A percentile compares a stretch with the other conserved stretches of the same genome.
Evolutionary conservation across 1,139 yeast species (phyloP).

Genomic region (Geotrichum reessii): DNA sequence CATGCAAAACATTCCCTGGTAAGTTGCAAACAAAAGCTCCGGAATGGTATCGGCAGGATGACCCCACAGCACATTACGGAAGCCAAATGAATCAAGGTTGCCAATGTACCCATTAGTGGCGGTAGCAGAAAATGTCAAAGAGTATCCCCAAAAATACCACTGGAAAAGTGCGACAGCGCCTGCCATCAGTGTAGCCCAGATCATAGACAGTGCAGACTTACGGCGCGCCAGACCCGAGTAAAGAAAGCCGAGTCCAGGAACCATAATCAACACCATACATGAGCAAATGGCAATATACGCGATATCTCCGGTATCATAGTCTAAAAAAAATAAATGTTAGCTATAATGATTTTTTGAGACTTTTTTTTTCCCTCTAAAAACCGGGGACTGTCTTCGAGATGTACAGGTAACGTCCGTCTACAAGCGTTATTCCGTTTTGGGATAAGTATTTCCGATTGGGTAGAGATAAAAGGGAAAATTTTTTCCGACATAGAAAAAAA

Average conservation of each 20-base stretch:
- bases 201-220: slow-evolving; percentile 82
- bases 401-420: too few relatives aligned
- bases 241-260: slow-evolving; percentile 89
- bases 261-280: slow-evolving; percentile 82
- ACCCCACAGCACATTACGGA: slow-evolving; percentile 61
- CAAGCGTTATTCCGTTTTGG: neutral
- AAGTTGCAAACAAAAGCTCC: slow-evolving; percentile 74
- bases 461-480: neutral
- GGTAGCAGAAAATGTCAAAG: slow-evolving; percentile 72
- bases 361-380: too few relatives aligned
- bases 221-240: slow-evolving; percentile 91
- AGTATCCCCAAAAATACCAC: slow-evolving; percentile 98
- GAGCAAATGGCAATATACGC: slow-evolving; percentile 48
- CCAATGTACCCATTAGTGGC: slow-evolving; percentile 85
- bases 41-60: slow-evolving; percentile 53
- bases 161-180: slow-evolving; percentile 77
- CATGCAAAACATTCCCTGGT: slow-evolving; percentile 86
- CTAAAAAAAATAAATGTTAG: too few relatives aligned
- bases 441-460: neutral
- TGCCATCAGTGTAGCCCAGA: slow-evolving; percentile 74
- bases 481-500: too few relatives aligned
- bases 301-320: slow-evolving; percentile 49
- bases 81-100: slow-evolving; percentile 73
- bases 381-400: too few relatives aligned
- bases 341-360: neutral